Conservation (phyloP, 2,329 filamentous ascomycete genomes). For the Aspergillus ochraceus region DNA sequence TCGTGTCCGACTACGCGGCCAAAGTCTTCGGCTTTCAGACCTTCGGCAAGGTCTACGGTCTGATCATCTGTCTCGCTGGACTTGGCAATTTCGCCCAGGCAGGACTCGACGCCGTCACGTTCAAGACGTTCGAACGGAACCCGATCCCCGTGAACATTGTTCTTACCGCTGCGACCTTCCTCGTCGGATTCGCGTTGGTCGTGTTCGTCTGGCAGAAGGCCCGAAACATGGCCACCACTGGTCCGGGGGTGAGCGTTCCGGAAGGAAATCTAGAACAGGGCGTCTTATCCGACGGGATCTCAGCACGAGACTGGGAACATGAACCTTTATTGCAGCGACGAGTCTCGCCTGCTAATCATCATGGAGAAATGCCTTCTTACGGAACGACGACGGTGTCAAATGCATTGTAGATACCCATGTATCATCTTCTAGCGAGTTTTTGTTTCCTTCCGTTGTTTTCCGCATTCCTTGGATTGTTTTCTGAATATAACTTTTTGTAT, state of each 20-base stretch:
- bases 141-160: slow-evolving; percentile 76
- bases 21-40: slow-evolving; percentile 92
- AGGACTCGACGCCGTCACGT: slow-evolving; percentile 75
- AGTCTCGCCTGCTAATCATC: background rate
- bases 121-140: slow-evolving; percentile 68
- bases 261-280: slow-evolving; percentile 2
- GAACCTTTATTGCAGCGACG: background rate
- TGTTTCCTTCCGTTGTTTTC: no score
- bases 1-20: slow-evolving; percentile 82
- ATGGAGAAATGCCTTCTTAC: background rate
- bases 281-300: background rate
- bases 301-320: background rate
- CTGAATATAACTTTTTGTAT: no score
- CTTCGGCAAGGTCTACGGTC: slow-evolving; percentile 90
- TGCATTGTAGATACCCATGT: no score
- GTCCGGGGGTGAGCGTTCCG: background rate
- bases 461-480: no score
- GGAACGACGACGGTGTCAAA: background rate
- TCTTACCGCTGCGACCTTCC: slow-evolving; percentile 61
- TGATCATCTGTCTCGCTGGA: slow-evolving; percentile 83
- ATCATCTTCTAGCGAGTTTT: no score
- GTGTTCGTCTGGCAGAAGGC: slow-evolving; percentile 62
- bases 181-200: slow-evolving; percentile 66
- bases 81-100: slow-evolving; percentile 82
- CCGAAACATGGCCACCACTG: slow-evolving; percentile 20